Evolutionary conservation across 306 rosid species (phyloP).

Genomic region (Oemleria cerasiformis): DNA sequence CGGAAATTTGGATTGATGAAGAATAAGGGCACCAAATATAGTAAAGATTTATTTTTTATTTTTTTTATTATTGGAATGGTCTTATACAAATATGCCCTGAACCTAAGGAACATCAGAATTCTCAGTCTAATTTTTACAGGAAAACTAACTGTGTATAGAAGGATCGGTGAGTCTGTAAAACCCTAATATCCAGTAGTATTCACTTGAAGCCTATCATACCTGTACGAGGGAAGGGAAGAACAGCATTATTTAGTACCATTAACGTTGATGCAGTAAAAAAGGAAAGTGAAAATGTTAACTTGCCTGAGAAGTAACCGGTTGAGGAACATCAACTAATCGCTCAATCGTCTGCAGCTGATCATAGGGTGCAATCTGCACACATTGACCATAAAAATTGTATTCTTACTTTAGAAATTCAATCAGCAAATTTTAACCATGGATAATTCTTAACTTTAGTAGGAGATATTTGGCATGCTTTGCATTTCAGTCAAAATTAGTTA

Average conservation of each 20-base stretch:
- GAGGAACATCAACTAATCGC: conserved; percentile 62
- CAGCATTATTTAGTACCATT: conserved; percentile 5
- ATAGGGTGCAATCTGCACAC: conserved; percentile 83
- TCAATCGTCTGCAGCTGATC: conserved; percentile 90
- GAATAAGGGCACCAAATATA: not conserved
- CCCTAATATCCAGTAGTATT: conserved; percentile 11
- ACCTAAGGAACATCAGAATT: not conserved
- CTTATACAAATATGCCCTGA: not conserved
- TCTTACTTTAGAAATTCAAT: not conserved
- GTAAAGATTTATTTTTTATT: not conserved
- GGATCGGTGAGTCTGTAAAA: conserved; percentile 7
- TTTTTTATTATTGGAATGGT: not conserved
- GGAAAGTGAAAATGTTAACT: conserved; percentile 14
- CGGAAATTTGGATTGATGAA: not conserved
- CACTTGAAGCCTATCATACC: conserved; percentile 24
- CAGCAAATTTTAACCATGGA: not conserved
- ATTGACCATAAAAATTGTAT: not conserved
- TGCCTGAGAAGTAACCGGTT: conserved; percentile 47
- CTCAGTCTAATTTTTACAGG: conserved; percentile 8
- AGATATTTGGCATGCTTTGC: not conserved
- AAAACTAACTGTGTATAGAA: conserved; percentile 7
- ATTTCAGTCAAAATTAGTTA: conserved; percentile 7
- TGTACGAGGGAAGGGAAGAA: not conserved
- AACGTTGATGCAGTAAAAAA: conserved; percentile 22
- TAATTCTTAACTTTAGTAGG: not conserved